Evolutionary conservation across 2,329 filamentous ascomycete genomes (phyloP).

Genomic region (Ophiognomonia clavigignenti-juglandacearum): DNA sequence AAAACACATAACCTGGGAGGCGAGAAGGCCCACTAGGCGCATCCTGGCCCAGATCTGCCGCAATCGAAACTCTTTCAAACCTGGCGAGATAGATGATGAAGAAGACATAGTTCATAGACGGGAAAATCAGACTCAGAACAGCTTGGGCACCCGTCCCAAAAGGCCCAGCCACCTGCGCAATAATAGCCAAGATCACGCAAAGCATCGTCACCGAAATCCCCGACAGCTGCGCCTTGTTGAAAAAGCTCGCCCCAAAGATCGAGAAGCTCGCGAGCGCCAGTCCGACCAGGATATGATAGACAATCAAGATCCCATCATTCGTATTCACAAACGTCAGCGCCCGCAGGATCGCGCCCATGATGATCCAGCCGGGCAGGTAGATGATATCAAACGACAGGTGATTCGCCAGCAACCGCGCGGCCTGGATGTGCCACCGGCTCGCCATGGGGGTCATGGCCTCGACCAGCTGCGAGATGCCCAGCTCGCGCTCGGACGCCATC

Average conservation of each 20-base stretch:
- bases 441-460: conserved; percentile 87
- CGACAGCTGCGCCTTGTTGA: conserved; percentile 81
- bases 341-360: conserved; percentile 63
- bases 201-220: conserved; percentile 74
- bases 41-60: conserved; percentile 55
- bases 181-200: conserved; percentile 70
- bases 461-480: conserved; percentile 81
- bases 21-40: conserved; percentile 64
- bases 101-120: conserved; percentile 83
- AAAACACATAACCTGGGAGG: conserved; percentile 39
- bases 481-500: conserved; percentile 79
- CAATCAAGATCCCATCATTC: conserved; percentile 58
- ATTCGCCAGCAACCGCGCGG: conserved; percentile 70
- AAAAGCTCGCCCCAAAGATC: conserved; percentile 76
- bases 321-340: conserved; percentile 62
- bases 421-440: conserved; percentile 70
- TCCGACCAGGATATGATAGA: conserved; percentile 74
- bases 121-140: conserved; percentile 71
- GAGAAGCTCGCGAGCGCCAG: conserved; percentile 75
- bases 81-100: conserved; percentile 73
- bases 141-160: conserved; percentile 60
- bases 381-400: conserved; percentile 76
- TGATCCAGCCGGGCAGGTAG: conserved; percentile 78
- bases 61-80: conserved; percentile 60
- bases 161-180: conserved; percentile 69